Base-by-base conservation (phyloP, 2,329 filamentous ascomycete species). In the Fusarium veterinarium region DNA sequence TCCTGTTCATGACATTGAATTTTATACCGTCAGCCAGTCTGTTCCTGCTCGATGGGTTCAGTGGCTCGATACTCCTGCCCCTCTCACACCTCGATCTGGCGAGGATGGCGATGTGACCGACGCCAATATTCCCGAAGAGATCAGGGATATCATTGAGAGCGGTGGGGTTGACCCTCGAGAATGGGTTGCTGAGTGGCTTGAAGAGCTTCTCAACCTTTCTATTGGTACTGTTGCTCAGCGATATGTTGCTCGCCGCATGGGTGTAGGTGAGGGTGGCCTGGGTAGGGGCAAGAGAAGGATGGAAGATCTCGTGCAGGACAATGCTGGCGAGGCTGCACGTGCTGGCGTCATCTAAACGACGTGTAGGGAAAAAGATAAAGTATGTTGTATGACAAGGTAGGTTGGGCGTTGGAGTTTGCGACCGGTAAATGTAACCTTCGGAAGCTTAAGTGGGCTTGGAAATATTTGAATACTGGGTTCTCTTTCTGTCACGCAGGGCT, bases 171-270 rank as follows among this genome's bases (percentile, higher is more conserved):
- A 99, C 79, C 96, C 96, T 1, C 88, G 96, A 64, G 96, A 99
- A 81, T 99, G 96, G 96, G 93, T 97, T 41, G 93, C 95, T 6
- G 96, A 98, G 82, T 99, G 96, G 96, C 89, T 99, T 51, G 95
- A 98, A 84, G 95, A 98, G 84, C 85, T 91, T 0, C 86, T 99
- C 37, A 90, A 87, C 44, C 85, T 98, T 53, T 89, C 91, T 7
- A 89, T 97, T 1, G 95, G 96, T 23, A 86, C 97, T 12, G 92
- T 98, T 7, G 96, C 96, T 5, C 96, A 99, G 87, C 88, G 95
- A 72, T 99, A 99, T 80, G 96, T 99, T 25, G 95, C 96, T 8
- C 90, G 93, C 69, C 87, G 96, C 63, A 99, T 99, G 96, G 95
- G 96, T 17, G 95, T 99, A 14, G 95, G 95, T 17, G 94, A 97